Evolutionary conservation across 2,329 filamentous ascomycete genomes (phyloP).

Genomic region (Colletotrichum brevisporum): DNA sequence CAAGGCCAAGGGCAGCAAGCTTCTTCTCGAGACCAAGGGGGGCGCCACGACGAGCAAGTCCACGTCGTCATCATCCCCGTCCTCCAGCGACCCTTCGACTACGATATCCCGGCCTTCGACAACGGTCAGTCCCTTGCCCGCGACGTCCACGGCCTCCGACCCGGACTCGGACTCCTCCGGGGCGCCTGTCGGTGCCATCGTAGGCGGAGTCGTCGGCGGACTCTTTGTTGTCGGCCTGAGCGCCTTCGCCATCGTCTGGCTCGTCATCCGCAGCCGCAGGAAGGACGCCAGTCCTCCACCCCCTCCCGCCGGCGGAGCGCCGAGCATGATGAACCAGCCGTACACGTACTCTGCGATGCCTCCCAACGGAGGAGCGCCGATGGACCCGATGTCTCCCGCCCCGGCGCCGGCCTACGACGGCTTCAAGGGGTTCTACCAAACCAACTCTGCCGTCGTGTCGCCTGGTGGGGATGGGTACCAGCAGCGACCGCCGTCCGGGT

Average conservation of each 20-base stretch:
- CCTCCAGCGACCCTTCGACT: too few species aligned
- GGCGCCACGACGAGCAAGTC: background rate
- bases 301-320: background rate
- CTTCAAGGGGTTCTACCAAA: conserved; percentile 11
- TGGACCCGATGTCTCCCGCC: background rate
- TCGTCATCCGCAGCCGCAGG: background rate
- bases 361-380: background rate
- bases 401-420: background rate
- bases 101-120: too few species aligned
- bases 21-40: conserved; percentile 2
- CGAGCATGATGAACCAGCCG: background rate
- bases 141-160: background rate
- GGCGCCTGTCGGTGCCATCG: background rate
- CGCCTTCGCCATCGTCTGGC: background rate
- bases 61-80: background rate
- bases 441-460: background rate
- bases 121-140: background rate
- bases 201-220: conserved; percentile 6
- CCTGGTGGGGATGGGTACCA: background rate
- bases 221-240: conserved; percentile 4
- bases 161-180: background rate
- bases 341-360: conserved; percentile 9
- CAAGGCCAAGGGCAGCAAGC: background rate
- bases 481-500: background rate
- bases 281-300: background rate